Percentiles rank a stretch among this genome's conserved stretches.
phyloP scores from a whole-genome alignment of 345 rosid species.

The Eucalyptus microcorys region DNA sequence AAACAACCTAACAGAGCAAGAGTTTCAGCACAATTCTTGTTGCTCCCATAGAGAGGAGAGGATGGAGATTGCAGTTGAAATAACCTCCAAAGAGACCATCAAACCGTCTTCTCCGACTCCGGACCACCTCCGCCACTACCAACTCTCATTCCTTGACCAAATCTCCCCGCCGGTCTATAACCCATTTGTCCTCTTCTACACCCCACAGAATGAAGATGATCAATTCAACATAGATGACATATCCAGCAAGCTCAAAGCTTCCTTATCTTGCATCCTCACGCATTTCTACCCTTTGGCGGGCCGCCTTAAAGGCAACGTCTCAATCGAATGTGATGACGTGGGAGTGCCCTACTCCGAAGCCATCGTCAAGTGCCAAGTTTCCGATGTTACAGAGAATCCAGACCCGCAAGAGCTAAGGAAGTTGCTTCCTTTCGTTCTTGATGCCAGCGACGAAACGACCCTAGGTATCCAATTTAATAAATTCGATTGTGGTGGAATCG shows the following conservation, averaged over 20 bases:
- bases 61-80: constrained; percentile 5
- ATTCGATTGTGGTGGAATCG: constrained; percentile 18
- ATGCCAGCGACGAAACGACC: neutral
- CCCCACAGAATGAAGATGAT: neutral
- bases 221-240: neutral
- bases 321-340: constrained; percentile 27
- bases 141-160: constrained; percentile 26
- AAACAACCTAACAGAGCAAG: neutral
- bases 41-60: neutral
- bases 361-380: constrained; percentile 1
- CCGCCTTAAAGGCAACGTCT: constrained; percentile 7
- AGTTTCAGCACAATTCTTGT: neutral
- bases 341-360: constrained; percentile 26
- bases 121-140: constrained; percentile 2
- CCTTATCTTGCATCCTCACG: constrained; percentile 24
- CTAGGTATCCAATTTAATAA: constrained; percentile 16
- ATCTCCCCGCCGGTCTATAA: constrained; percentile 3
- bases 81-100: constrained; percentile 11
- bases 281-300: constrained; percentile 46
- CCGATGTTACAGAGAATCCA: constrained; percentile 6
- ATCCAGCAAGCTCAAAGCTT: constrained; percentile 14
- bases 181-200: constrained; percentile 18
- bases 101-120: constrained; percentile 29
- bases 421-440: constrained; percentile 4
- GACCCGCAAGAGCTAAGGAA: neutral